Evolutionary conservation across 2,329 filamentous ascomycete species (phyloP), one percentile per base, ranked within the genome.

Genomic region (Coniella vitis): DNA sequence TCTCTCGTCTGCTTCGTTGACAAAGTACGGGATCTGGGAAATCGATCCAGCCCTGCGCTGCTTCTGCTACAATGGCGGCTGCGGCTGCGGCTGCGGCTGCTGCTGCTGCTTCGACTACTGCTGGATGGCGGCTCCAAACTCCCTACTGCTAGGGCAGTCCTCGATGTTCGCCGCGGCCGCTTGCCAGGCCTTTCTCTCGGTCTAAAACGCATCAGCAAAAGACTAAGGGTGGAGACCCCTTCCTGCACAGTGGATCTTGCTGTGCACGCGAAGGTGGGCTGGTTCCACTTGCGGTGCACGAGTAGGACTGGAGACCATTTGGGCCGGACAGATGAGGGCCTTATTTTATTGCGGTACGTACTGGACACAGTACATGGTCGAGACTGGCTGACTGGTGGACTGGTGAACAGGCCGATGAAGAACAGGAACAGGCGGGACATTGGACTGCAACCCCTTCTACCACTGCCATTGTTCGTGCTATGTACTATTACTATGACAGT

Each of bases 151-250:
- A n/a, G n/a, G n/a, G n/a, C n/a, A n/a, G n/a, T n/a, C n/a, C n/a
- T n/a, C n/a, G 25, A 29, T 29, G 25, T 29, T 29, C 25, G 25
- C 25, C 25, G 25, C n/a, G n/a, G n/a, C 25, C 25, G 25, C 25
- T 10, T 29, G 25, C 5, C 25, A 41, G 48, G 51, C 48, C 51
- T 51, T 51, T 53, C 51, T 51, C 32, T 53, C 51, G 51, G 51
- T 45, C 47, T 48, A 51, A 51, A 36, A 46, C 42, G 44, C 48
- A 48, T 38, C 40, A 40, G 48, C 39, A 41, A 37, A 51, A 37
- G 43, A 44, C 48, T 37, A 43, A 36, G 38, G 40, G 51, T 53
- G 48, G 48, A 38, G 25, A 29, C 25, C 51, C 32, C 29, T 50
- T 39, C 47, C 29, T 47, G 29, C 35, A 40, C 44, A 36, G 43